A percentile compares a stretch with the other conserved stretches of the same genome.
Conservation (phyloP, 1,284 basidiomycete species). For the Pascua sp. region DNA sequence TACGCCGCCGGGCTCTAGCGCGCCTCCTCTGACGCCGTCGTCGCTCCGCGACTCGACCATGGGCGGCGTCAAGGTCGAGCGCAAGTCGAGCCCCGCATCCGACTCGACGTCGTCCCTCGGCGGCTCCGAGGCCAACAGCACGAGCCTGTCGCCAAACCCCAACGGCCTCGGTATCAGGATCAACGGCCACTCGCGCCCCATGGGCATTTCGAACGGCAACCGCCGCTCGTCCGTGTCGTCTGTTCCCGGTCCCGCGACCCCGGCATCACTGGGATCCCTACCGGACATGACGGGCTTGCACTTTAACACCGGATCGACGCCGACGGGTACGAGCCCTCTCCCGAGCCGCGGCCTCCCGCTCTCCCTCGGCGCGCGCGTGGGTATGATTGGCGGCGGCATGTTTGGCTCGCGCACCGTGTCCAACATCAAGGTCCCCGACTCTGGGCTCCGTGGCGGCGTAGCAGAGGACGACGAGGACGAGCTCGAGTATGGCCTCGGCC, state of each 20-base stretch:
- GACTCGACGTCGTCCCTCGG: conserved; percentile 46
- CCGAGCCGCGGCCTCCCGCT: conserved; percentile 26
- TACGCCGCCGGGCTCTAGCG: conserved; percentile 28
- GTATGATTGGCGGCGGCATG: conserved; percentile 44
- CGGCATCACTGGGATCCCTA: conserved; percentile 35
- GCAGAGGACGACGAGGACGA: conserved; percentile 41
- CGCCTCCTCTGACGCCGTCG: conserved; percentile 36
- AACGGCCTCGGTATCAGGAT: conserved; percentile 10
- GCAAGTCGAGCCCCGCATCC: conserved; percentile 36
- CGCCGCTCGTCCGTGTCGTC: conserved; percentile 20
- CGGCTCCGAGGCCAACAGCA: conserved; percentile 23
- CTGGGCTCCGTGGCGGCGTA: conserved; percentile 33
- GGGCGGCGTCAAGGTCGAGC: conserved; percentile 25
- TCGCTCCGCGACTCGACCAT: conserved; percentile 33
- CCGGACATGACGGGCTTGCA: conserved; percentile 40
- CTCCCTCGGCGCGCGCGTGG: conserved; percentile 28
- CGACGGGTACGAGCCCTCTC: conserved; percentile 23
- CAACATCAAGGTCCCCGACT: conserved; percentile 26
- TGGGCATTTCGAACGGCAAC: conserved; percentile 14
- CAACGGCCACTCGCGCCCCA: conserved; percentile 6
- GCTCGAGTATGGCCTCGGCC: conserved; percentile 2
- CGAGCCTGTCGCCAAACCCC: conserved; percentile 11
- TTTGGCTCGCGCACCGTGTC: conserved; percentile 25
- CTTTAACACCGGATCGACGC: conserved; percentile 29
- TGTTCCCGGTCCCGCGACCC: conserved; percentile 27